These are phyloP conservation scores for Candida sithepensis DNA, from an alignment of 805 yeast species.

Conservation along the genomic window DNA sequence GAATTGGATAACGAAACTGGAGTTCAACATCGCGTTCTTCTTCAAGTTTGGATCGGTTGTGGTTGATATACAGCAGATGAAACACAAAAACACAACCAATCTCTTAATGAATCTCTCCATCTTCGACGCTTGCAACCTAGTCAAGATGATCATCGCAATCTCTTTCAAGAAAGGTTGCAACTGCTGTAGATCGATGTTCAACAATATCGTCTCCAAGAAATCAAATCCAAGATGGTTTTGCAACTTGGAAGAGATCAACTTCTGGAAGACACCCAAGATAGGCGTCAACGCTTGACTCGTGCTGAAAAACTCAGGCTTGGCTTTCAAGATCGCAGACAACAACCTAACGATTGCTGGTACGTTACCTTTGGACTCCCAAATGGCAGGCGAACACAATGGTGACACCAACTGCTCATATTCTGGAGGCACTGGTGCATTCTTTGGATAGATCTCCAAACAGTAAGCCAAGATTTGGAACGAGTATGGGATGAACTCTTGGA, in stretches of 20 bases:
- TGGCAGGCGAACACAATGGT: conserved; percentile 83
- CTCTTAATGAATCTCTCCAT: conserved; percentile 79
- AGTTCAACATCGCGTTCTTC: conserved; percentile 22
- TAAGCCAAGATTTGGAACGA: conserved; percentile 86
- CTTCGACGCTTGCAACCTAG: conserved; percentile 74
- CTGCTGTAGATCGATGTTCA: conserved; percentile 46
- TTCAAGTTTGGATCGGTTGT: conserved; percentile 28
- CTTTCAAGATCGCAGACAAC: conserved; percentile 59
- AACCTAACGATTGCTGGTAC: conserved; percentile 89
- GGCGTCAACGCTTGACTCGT: conserved; percentile 54
- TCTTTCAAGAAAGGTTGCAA: conserved; percentile 60
- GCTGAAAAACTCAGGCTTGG: conserved; percentile 40
- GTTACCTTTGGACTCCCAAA: conserved; percentile 93
- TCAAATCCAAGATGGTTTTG: conserved; percentile 86
- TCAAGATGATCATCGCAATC: conserved; percentile 70
- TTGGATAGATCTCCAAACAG: conserved; percentile 61
- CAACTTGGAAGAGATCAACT: conserved; percentile 77
- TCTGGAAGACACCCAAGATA: conserved; percentile 93
- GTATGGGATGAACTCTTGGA: conserved; percentile 93
- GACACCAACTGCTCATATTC: conserved; percentile 63
- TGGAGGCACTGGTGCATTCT: conserved; percentile 50
- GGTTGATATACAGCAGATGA: conserved; percentile 23
- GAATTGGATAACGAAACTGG: conserved; percentile 52
- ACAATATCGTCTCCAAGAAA: conserved; percentile 64
- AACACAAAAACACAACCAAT: conserved; percentile 58